These are phyloP conservation scores for Pichia rugopelliculosa DNA, from an alignment of 805 yeast genomes.

Conservation along the genomic window DNA sequence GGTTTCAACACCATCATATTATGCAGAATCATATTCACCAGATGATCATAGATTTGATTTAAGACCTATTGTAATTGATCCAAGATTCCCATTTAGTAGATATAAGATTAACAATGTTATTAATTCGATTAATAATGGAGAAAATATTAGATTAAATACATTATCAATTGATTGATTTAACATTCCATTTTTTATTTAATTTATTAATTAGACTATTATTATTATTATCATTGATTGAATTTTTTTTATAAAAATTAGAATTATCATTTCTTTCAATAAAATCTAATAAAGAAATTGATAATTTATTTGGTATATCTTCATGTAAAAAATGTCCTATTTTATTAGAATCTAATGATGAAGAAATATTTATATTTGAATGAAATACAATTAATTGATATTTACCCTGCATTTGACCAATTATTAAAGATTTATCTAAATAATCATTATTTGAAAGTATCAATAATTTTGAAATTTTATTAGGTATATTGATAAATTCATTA, in stretches of 20 bases:
- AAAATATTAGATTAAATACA: slow-evolving; percentile 29
- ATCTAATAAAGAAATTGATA: slow-evolving; percentile 48
- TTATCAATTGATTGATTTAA: slow-evolving; percentile 42
- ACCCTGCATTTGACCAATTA: slow-evolving; percentile 98
- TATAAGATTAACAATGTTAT: slow-evolving; percentile 71
- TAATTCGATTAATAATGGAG: slow-evolving; percentile 42
- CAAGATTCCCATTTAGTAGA: slow-evolving; percentile 84
- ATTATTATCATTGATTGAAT: slow-evolving; percentile 6
- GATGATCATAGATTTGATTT: slow-evolving; percentile 96
- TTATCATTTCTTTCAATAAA: slow-evolving; percentile 40
- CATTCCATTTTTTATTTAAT: slow-evolving; percentile 29
- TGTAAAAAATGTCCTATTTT: slow-evolving; percentile 92
- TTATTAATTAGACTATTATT: slow-evolving; percentile 19
- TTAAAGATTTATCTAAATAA: slow-evolving; percentile 72
- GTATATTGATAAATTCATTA: slow-evolving; percentile 31
- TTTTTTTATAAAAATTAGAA: slow-evolving; percentile 16
- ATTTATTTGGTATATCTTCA: slow-evolving; percentile 74
- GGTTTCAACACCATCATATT: slow-evolving; percentile 93
- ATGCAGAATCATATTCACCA: slow-evolving; percentile 96
- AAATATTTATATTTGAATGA: no score
- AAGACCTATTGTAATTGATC: slow-evolving; percentile 91
- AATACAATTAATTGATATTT: slow-evolving; percentile 83
- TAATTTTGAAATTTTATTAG: slow-evolving; percentile 49
- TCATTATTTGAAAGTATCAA: slow-evolving; percentile 85
- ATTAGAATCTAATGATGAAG: no score